Percentiles rank a stretch among this genome's conserved stretches.
Conservation (phyloP, 257 asterid genomes). For the Buddleja alternifolia region DNA sequence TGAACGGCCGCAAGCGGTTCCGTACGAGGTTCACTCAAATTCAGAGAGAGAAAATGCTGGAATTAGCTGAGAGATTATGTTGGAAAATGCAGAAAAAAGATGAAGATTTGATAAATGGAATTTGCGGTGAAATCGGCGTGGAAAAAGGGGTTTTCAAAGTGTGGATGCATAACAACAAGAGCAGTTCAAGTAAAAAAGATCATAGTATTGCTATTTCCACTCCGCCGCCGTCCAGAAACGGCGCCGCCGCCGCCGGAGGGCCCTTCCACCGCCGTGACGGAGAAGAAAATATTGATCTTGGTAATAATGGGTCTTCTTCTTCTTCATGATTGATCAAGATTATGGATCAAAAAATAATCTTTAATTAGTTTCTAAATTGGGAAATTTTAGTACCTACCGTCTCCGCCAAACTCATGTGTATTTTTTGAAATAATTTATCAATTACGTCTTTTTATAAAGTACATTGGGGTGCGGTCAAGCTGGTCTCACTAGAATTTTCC, state of each 20-base stretch:
- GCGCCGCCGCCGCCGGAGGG: conserved; percentile 24
- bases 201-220: not conserved
- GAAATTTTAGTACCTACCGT: too few species aligned
- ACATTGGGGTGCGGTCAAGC: too few species aligned
- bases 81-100: conserved; percentile 84
- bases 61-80: conserved; percentile 60
- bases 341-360: conserved; percentile 30
- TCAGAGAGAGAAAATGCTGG: conserved; percentile 74
- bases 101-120: conserved; percentile 50
- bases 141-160: conserved; percentile 74
- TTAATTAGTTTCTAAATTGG: conserved; percentile 20
- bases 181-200: conserved; percentile 47
- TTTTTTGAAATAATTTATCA: too few species aligned
- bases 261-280: conserved; percentile 33
- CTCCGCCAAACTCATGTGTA: too few species aligned
- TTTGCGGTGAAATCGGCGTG: conserved; percentile 61
- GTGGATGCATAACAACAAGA: conserved; percentile 94
- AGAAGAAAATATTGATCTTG: conserved; percentile 32
- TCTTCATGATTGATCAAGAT: conserved; percentile 43
- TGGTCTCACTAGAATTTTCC: too few species aligned
- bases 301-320: conserved; percentile 57
- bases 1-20: conserved; percentile 46
- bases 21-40: conserved; percentile 66
- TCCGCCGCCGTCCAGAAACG: conserved; percentile 30
- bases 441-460: too few species aligned